phyloP scores from a whole-genome alignment of 2,329 filamentous ascomycete species.

The Pseudogymnoascus destructans region DNA sequence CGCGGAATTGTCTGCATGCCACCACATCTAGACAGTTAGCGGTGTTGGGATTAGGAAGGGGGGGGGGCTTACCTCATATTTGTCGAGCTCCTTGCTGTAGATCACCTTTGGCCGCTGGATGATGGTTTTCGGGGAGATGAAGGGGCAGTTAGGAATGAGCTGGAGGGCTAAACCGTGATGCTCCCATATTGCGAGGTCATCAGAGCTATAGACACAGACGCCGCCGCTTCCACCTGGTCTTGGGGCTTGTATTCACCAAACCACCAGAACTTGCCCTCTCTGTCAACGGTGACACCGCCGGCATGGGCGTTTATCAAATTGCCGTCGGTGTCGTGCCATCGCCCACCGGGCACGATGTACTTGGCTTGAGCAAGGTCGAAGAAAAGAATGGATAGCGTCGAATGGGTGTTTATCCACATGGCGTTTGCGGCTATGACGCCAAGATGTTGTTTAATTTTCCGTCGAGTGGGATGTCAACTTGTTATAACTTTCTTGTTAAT shows the following conservation, averaged over 20 bases:
- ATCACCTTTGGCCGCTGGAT: slow-evolving; percentile 51
- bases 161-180: slow-evolving; percentile 43
- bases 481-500: too few species aligned
- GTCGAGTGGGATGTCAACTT: background rate
- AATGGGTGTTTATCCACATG: slow-evolving; percentile 1
- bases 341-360: slow-evolving; percentile 48
- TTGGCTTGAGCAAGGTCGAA: slow-evolving; percentile 26
- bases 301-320: slow-evolving; percentile 50
- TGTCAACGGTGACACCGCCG: slow-evolving; percentile 40
- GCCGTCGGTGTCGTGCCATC: slow-evolving; percentile 48
- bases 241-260: slow-evolving; percentile 50
- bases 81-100: slow-evolving; percentile 38
- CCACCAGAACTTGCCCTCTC: slow-evolving; percentile 43
- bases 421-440: background rate
- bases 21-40: slow-evolving; percentile 35
- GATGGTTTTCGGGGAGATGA: slow-evolving; percentile 41
- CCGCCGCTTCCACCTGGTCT: slow-evolving; percentile 45
- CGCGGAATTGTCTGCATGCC: slow-evolving; percentile 46
- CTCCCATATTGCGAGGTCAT: slow-evolving; percentile 47
- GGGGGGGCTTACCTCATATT: slow-evolving; percentile 38
- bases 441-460: background rate
- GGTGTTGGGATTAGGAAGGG: background rate
- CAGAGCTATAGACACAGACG: slow-evolving; percentile 46
- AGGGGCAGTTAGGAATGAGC: slow-evolving; percentile 40
- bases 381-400: background rate